phyloP scores from a whole-genome alignment of 2,329 filamentous ascomycete species.

The Leptosphaerulina australis region DNA sequence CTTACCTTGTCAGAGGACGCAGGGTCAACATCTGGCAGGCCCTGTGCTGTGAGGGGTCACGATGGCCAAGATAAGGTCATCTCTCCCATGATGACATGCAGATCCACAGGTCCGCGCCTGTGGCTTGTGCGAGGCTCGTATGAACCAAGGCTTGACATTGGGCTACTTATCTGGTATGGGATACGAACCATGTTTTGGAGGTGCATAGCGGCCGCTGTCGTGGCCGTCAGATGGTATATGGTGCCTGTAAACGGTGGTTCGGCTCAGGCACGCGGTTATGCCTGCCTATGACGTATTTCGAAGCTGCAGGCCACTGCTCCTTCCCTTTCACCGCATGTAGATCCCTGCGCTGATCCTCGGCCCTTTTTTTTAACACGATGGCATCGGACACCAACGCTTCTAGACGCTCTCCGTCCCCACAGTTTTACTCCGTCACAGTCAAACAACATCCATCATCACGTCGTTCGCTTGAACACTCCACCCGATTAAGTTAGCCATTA shows the following conservation, averaged over 20 bases:
- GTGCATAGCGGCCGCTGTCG: slow-evolving; percentile 17
- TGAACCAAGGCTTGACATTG: slow-evolving; percentile 10
- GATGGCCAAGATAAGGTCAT: slow-evolving; percentile 11
- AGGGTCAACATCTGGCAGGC: slow-evolving; percentile 5
- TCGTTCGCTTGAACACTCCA: slow-evolving; percentile 6
- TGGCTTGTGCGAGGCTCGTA: slow-evolving; percentile 14
- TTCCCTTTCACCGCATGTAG: slow-evolving; percentile 13
- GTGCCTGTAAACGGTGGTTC: slow-evolving; percentile 9
- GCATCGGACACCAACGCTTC: slow-evolving; percentile 3
- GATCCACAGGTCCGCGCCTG: slow-evolving; percentile 13
- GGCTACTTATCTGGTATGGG: not conserved
- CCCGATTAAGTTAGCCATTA: not conserved
- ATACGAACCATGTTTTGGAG: slow-evolving; percentile 1
- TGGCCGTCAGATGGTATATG: slow-evolving; percentile 3
- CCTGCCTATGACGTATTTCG: slow-evolving; percentile 13
- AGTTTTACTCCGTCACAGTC: slow-evolving; percentile 7
- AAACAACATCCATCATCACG: not conserved
- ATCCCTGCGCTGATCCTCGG: slow-evolving; percentile 13
- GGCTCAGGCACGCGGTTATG: slow-evolving; percentile 14
- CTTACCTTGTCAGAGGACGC: slow-evolving; percentile 6
- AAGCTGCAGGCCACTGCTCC: slow-evolving; percentile 11
- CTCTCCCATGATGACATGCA: slow-evolving; percentile 27
- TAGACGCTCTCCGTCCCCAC: slow-evolving; percentile 11
- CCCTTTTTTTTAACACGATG: slow-evolving; percentile 10
- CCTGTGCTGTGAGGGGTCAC: slow-evolving; percentile 14